Percentiles rank a stretch among this genome's conserved stretches.
Conservation (phyloP, 352 stramenopile genomes). For the Phytophthora macrochlamydospora region DNA sequence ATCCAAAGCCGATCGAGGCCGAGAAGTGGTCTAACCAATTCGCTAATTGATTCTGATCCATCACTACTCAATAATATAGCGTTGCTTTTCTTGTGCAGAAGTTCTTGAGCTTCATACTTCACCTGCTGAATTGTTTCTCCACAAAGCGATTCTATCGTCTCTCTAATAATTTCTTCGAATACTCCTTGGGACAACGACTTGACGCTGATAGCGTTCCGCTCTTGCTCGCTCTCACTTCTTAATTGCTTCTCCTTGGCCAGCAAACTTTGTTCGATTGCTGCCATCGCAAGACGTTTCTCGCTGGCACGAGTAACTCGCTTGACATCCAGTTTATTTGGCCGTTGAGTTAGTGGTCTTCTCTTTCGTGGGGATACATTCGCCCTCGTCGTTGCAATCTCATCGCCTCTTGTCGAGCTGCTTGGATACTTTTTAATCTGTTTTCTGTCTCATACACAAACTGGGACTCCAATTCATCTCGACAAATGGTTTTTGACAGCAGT, state of each 20-base stretch:
- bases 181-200: conserved; percentile 28
- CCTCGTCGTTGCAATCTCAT: conserved; percentile 33
- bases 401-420: conserved; percentile 40
- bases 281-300: conserved; percentile 75
- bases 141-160: conserved; percentile 32
- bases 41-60: background rate
- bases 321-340: conserved; percentile 45
- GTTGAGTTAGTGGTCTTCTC: conserved; percentile 21
- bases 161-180: conserved; percentile 25
- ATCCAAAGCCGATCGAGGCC: conserved; percentile 55
- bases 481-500: conserved; percentile 30
- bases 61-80: conserved; percentile 15
- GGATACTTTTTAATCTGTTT: conserved; percentile 19
- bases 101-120: conserved; percentile 22
- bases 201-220: conserved; percentile 36
- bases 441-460: conserved; percentile 62
- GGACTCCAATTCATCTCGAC: conserved; percentile 42
- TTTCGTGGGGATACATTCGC: conserved; percentile 41
- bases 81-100: conserved; percentile 18
- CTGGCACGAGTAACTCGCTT: conserved; percentile 54
- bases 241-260: conserved; percentile 38
- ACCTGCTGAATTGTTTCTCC: conserved; percentile 23
- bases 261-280: conserved; percentile 50
- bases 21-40: conserved; percentile 13
- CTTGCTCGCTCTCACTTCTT: conserved; percentile 20